These are phyloP conservation scores for Aquilaria malaccensis DNA, from an alignment of 345 rosid species.

Conservation along the genomic window DNA sequence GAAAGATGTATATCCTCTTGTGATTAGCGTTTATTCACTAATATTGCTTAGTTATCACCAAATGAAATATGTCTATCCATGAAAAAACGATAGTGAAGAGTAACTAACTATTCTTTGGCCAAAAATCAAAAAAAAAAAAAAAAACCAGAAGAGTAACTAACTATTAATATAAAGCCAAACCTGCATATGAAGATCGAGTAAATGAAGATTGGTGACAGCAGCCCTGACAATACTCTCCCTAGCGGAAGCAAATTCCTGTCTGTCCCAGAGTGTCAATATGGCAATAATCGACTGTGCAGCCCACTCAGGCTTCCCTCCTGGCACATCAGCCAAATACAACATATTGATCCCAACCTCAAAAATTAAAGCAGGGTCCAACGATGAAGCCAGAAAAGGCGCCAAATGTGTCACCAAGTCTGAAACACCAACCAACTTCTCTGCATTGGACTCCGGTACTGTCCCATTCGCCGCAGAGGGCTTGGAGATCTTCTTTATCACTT, in stretches of 20 bases:
- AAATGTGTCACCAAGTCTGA: slow-evolving; percentile 82
- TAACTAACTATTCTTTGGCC: not conserved
- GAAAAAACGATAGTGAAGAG: too few species aligned
- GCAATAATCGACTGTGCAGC: slow-evolving; percentile 94
- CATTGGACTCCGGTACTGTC: slow-evolving; percentile 53
- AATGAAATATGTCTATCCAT: too few species aligned
- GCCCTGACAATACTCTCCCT: slow-evolving; percentile 98
- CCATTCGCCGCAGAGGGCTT: slow-evolving; percentile 44
- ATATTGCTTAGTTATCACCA: too few species aligned
- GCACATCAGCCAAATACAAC: slow-evolving; percentile 94
- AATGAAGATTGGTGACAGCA: slow-evolving; percentile 85
- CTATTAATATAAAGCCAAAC: slow-evolving; percentile 21
- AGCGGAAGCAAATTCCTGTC: slow-evolving; percentile 97
- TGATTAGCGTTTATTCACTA: too few species aligned
- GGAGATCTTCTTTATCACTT: slow-evolving; percentile 66
- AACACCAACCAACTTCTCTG: slow-evolving; percentile 84
- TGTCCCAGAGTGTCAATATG: slow-evolving; percentile 93
- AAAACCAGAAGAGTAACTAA: not conserved
- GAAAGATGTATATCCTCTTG: too few species aligned
- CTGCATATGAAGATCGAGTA: slow-evolving; percentile 98
- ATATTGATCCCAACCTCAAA: slow-evolving; percentile 94
- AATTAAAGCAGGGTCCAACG: slow-evolving; percentile 89
- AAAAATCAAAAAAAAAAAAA: too few species aligned
- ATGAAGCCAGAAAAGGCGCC: slow-evolving; percentile 89
- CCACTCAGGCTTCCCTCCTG: slow-evolving; percentile 99